Evolutionary conservation across 768 basidiomycete species (phyloP), one percentile per base, ranked within the genome.

Genomic region (Dioszegia aurantiaca): DNA sequence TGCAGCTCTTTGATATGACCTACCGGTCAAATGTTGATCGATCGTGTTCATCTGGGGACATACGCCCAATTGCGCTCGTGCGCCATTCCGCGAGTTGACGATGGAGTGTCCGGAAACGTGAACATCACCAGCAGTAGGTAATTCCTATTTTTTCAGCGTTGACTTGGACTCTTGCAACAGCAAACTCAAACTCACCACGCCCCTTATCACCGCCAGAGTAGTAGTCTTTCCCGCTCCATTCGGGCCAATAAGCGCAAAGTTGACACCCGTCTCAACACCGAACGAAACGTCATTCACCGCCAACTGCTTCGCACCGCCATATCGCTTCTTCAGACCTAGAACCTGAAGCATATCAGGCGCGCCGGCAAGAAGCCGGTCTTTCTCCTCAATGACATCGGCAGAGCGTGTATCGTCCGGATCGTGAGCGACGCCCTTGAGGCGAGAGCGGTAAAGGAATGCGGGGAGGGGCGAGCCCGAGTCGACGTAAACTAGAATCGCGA

Each of bases 21-120:
- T 45, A 64, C 62, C 87, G 5, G 87, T 88, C 39, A 89, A 72
- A 67, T 88, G 85, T 12, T 83, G 78, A 63, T 89, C 88, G 61
- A 89, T 88, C 1, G 88, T 87, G 1, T 87, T 88, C 75, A 89
- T 88, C 62, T 89, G 88, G 0, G 88, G 88, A 70, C 88, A 90
- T 48, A 90, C 86, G 2, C 88, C 88, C 5, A 90, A 82, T 21
- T 84, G 81, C 6, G 85, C 80, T 24, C 65, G 54, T 36, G 88
- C 86, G 4, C 74, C 79, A 21, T 82, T 82, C 0, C 88, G 83
- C 55, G 84, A 80, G n/a, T 80, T 79, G 27, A 87, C 78, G 36
- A 87, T 84, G 2, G 87, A 89, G 30, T 80, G 78, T 2, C 83
- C 85, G 55, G 83, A 82, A 67, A 90, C 86, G 48, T 83, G 68